Percentiles rank a stretch among this genome's conserved stretches.
Conservation (phyloP, 2,329 filamentous ascomycete species). For the Ophiostoma himal-ulmi region DNA sequence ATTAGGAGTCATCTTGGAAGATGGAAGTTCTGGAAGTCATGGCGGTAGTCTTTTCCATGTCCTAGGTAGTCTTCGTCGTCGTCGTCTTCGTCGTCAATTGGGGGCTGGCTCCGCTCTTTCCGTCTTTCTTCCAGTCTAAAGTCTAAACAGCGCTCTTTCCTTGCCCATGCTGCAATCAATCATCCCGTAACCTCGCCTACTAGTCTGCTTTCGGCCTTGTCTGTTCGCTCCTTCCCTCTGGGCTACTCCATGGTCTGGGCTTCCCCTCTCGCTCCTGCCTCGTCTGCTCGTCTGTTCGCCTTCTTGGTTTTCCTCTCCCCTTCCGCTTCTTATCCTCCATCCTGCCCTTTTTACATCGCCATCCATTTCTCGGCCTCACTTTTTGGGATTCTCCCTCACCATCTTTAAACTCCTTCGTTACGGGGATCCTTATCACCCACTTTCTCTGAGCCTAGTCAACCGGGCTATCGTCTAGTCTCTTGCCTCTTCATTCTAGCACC, state of each 20-base stretch:
- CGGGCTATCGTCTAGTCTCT: neutral
- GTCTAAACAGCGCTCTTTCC: neutral
- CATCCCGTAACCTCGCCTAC: neutral
- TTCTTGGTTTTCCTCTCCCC: neutral
- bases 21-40: no score
- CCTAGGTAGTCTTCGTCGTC: no score
- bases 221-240: neutral
- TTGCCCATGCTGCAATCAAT: neutral
- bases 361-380: neutral
- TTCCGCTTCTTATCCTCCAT: neutral
- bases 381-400: neutral
- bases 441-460: neutral
- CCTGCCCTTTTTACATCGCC: neutral
- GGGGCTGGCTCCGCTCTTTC: neutral
- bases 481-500: neutral
- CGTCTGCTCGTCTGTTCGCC: neutral
- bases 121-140: neutral
- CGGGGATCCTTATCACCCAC: neutral
- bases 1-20: neutral
- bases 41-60: no score
- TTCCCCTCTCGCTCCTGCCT: slow-evolving; percentile 3
- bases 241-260: neutral
- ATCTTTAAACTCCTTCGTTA: neutral
- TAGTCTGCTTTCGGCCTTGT: slow-evolving; percentile 9
- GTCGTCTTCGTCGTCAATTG: neutral